Conservation (phyloP, 1,284 basidiomycete genomes). For the Pascua guehoae region DNA sequence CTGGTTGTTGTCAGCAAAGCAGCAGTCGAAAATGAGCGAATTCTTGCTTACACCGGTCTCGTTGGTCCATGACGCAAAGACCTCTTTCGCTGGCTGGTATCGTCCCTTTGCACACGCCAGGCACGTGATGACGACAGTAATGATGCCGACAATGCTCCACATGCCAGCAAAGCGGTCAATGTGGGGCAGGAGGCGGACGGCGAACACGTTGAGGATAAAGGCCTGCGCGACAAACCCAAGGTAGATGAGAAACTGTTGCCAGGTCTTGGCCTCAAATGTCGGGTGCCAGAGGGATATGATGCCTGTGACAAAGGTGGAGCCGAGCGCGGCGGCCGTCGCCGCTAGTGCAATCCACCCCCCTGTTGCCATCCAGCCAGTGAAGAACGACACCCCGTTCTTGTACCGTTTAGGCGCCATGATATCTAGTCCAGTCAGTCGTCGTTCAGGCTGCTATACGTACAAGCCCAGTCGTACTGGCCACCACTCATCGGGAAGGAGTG, state of each 20-base stretch:
- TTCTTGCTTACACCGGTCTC: constrained; percentile 26
- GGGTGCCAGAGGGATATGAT: constrained; percentile 38
- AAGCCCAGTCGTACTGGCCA: constrained; percentile 42
- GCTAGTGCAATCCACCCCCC: constrained; percentile 30
- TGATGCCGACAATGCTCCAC: constrained; percentile 41
- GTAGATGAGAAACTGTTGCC: constrained; percentile 25
- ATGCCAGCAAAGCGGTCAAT: constrained; percentile 34
- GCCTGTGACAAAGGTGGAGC: constrained; percentile 28
- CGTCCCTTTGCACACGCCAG: constrained; percentile 8
- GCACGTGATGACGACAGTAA: constrained; percentile 35
- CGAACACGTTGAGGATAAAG: constrained; percentile 32
- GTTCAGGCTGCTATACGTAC: neutral
- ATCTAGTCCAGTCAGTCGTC: neutral
- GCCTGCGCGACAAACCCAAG: constrained; percentile 20
- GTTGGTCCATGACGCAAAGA: constrained; percentile 44
- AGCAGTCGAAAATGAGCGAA: no score
- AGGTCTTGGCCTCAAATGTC: constrained; percentile 23
- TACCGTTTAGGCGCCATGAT: constrained; percentile 23
- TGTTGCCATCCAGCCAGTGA: constrained; percentile 12
- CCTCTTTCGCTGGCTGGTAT: constrained; percentile 41
- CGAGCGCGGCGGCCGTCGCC: constrained; percentile 18
- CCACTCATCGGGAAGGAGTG: constrained; percentile 20
- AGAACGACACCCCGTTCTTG: constrained; percentile 23
- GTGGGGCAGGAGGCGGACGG: constrained; percentile 25
- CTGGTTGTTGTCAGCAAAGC: constrained; percentile 18